Base-by-base conservation (phyloP, 495 filamentous ascomycete species). In the Achaetomiella virescens region DNA sequence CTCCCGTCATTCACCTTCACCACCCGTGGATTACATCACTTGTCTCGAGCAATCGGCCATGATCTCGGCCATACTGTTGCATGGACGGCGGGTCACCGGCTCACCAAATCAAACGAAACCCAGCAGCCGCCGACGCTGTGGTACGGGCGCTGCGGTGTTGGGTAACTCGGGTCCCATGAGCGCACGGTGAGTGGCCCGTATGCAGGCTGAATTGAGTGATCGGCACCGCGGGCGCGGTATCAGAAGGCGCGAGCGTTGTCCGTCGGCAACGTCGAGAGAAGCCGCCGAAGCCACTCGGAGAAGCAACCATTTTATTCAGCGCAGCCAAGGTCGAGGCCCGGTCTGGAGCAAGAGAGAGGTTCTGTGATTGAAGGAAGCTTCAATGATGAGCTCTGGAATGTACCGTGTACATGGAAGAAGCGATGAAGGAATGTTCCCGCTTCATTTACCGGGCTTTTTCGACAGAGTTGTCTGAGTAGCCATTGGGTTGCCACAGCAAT, bases 31-130 rank as follows among this genome's bases (percentile, higher is more conserved):
- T 31, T 4, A 31, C 27, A 20, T n/a, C 47, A 38, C 17, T 11
- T 18, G n/a, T 33, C 21, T 29, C 43, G 21, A 54, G 33, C 52
- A 40, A 40, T 54, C 42, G 52, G 52, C 52, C 52, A 40, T 40
- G 17, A 46, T 37, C 52, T 54, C 52, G 31, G 52, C 31, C 27
- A 24, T 37, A 45, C 45, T 18, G 41, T 12, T 54, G 52, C 52
- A 54, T 48, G 41, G 52, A 8, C 42, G 18, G 43, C 21, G 42
- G 52, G 43, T 21, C 33, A 25, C n/a, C n/a, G 22, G 43, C 10
- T 54, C 42, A 40, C 33, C 7, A 29, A 22, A 40, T 31, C 8
- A 22, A 21, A 27, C 15, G 18, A 3, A 29, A 29, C 33, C 29
- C 4, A 40, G 24, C 43, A 54, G 31, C 33, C 42, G 52, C 43